phyloP scores from a whole-genome alignment of 495 filamentous ascomycete genomes.

The Aspergillus affinis region DNA sequence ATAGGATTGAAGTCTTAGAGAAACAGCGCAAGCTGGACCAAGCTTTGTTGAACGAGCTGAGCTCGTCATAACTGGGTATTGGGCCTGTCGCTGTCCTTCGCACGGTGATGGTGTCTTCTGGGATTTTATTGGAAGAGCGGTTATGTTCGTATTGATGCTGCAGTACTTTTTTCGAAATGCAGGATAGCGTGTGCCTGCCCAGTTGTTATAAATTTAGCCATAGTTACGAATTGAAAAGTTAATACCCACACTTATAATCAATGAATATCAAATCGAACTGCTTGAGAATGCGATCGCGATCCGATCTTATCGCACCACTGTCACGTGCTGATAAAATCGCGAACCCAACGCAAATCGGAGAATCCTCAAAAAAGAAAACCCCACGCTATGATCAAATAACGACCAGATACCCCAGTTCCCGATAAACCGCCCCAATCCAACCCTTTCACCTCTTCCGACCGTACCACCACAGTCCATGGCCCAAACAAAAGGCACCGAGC shows the following conservation, averaged over 20 bases:
- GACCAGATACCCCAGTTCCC: neutral
- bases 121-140: neutral
- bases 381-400: conserved; percentile 8
- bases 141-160: neutral
- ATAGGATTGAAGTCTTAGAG: conserved; percentile 35
- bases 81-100: neutral
- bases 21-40: conserved; percentile 42
- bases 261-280: neutral
- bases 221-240: neutral
- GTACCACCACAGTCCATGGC: conserved; percentile 30
- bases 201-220: neutral
- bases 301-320: conserved; percentile 9
- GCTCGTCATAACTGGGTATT: neutral
- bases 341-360: conserved; percentile 3
- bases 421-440: conserved; percentile 1
- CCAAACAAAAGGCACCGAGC: conserved; percentile 18
- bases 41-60: conserved; percentile 37
- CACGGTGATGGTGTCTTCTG: neutral
- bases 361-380: conserved; percentile 8
- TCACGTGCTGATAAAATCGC: conserved; percentile 23
- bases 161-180: neutral
- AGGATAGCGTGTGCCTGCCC: neutral
- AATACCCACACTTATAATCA: neutral
- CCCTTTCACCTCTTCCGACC: neutral
- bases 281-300: neutral